Conservation (phyloP, 208 protist genomes). For the Leishmania mexicana region DNA sequence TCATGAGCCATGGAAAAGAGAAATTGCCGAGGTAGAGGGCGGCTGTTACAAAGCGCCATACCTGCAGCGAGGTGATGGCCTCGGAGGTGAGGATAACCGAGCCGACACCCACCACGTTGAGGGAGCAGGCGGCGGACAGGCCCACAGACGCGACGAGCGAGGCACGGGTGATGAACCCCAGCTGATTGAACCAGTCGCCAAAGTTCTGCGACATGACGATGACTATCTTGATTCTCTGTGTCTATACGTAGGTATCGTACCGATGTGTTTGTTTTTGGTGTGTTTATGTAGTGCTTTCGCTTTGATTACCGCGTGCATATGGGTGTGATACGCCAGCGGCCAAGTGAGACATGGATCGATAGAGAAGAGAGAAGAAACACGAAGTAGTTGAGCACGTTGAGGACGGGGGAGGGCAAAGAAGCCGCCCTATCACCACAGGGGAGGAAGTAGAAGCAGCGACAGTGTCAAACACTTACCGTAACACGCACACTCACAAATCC, state of each 20-base stretch:
- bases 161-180: conserved; percentile 62
- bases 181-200: conserved; percentile 66
- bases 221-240: neutral
- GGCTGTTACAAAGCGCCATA: conserved; percentile 74
- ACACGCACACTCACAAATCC: neutral
- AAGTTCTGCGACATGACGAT: conserved; percentile 61
- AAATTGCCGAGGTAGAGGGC: conserved; percentile 84
- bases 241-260: conserved; percentile 3
- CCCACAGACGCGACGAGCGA: conserved; percentile 45
- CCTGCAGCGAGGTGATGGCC: conserved; percentile 45
- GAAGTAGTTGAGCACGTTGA: neutral
- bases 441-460: neutral
- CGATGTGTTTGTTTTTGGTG: neutral
- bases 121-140: conserved; percentile 44
- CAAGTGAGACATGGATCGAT: neutral
- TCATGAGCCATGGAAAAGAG: conserved; percentile 82
- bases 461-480: neutral
- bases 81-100: conserved; percentile 42
- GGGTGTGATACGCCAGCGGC: conserved; percentile 3
- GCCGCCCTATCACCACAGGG: neutral
- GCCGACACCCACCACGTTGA: conserved; percentile 39
- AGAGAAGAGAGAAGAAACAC: neutral
- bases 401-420: neutral
- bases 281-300: neutral
- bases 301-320: neutral